These are phyloP conservation scores for Trichoderma reesei DNA, from an alignment of 495 filamentous ascomycete genomes.

Conservation along the genomic window DNA sequence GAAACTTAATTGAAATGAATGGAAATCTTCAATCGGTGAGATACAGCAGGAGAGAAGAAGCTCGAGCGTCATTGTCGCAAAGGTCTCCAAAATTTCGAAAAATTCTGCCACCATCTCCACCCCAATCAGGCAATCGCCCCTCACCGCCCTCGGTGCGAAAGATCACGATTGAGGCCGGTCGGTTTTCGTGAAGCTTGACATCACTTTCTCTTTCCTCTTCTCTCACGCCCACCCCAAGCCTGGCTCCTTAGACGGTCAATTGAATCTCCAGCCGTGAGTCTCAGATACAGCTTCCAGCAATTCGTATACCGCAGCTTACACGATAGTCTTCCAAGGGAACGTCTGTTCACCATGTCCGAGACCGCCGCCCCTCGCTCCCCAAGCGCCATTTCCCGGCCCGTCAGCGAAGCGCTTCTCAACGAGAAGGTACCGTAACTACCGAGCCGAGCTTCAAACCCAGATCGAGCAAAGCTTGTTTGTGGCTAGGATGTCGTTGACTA, in stretches of 20 bases:
- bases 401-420: conserved; percentile 89
- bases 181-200: conserved; percentile 9
- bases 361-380: conserved; percentile 27
- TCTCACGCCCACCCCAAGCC: background rate
- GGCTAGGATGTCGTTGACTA: background rate
- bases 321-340: background rate
- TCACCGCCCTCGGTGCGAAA: conserved; percentile 9
- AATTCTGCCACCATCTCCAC: conserved; percentile 9
- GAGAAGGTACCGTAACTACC: conserved; percentile 70
- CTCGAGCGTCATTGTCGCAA: background rate
- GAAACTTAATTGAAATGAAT: background rate
- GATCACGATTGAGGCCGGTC: background rate
- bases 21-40: background rate
- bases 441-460: background rate
- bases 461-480: background rate
- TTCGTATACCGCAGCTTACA: background rate
- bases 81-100: conserved; percentile 10
- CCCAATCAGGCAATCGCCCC: conserved; percentile 3
- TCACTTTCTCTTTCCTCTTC: background rate
- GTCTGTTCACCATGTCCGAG: conserved; percentile 31
- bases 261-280: background rate
- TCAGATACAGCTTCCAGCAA: background rate
- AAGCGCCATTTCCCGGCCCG: conserved; percentile 50
- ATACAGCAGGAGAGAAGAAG: background rate
- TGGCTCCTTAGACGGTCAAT: background rate